Conservation (phyloP, 2,329 filamentous ascomycete genomes). For the Capronia americana region DNA sequence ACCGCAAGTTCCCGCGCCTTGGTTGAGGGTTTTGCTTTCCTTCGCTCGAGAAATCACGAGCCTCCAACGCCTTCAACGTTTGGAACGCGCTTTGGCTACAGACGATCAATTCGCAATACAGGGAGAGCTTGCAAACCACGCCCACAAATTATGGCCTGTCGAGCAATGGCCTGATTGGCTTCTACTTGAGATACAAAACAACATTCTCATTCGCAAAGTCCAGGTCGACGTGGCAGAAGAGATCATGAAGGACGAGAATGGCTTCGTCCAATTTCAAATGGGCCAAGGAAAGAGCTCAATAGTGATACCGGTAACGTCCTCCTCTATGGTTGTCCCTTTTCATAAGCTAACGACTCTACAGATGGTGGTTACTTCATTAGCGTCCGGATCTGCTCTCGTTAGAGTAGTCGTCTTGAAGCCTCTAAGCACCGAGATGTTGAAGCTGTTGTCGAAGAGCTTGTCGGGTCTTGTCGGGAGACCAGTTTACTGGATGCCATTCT, state of each 20-base stretch:
- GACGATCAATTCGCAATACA: conserved; percentile 36
- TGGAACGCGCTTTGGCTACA: conserved; percentile 34
- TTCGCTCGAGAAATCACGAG: conserved; percentile 43
- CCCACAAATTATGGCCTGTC: conserved; percentile 64
- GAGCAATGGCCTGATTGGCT: conserved; percentile 64
- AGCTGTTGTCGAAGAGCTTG: conserved; percentile 58
- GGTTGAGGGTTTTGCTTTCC: conserved; percentile 38
- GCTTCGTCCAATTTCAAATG: conserved; percentile 73
- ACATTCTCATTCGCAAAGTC: conserved; percentile 64
- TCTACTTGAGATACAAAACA: conserved; percentile 68
- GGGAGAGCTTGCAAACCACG: conserved; percentile 55
- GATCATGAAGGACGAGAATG: conserved; percentile 62
- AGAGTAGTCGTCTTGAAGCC: conserved; percentile 68
- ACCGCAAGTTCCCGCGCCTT: conserved; percentile 20
- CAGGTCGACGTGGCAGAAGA: conserved; percentile 64
- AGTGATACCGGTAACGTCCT: conserved; percentile 60
- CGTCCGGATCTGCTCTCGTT: conserved; percentile 59
- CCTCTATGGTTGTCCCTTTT: too few species aligned
- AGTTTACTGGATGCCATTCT: conserved; percentile 56
- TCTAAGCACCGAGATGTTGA: conserved; percentile 65
- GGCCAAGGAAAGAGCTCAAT: conserved; percentile 73
- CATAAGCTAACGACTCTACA: too few species aligned
- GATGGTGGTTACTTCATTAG: conserved; percentile 63
- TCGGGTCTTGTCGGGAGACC: conserved; percentile 54
- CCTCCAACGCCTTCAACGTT: conserved; percentile 43